Evolutionary conservation across 2,329 filamentous ascomycete species (phyloP).

Genomic region (Cytospora chrysosperma): DNA sequence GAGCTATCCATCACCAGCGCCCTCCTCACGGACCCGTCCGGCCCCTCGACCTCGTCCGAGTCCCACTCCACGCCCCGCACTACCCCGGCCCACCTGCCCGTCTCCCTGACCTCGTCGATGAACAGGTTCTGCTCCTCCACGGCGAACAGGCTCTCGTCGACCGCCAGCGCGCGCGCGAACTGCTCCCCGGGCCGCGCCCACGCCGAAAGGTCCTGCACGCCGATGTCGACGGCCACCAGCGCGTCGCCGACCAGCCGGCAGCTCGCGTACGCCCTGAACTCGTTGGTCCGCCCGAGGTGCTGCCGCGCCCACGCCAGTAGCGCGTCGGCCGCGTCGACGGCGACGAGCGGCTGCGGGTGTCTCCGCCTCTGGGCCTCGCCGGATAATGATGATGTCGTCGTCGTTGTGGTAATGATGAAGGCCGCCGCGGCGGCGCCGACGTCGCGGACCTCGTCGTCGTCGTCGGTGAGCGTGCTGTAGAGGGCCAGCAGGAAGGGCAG

Average conservation of each 20-base stretch:
- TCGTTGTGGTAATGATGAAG: constrained; percentile 57
- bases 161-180: constrained; percentile 46
- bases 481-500: constrained; percentile 62
- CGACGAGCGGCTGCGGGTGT: constrained; percentile 38
- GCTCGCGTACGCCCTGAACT: constrained; percentile 43
- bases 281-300: constrained; percentile 35
- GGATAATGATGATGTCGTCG: constrained; percentile 62
- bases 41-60: constrained; percentile 27
- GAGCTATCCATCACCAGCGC: constrained; percentile 15
- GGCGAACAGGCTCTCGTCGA: constrained; percentile 73
- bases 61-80: constrained; percentile 35
- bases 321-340: constrained; percentile 46
- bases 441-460: constrained; percentile 75
- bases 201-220: constrained; percentile 19
- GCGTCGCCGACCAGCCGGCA: constrained; percentile 42
- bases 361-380: background rate
- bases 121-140: constrained; percentile 96
- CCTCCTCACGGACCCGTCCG: constrained; percentile 3
- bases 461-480: constrained; percentile 79
- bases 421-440: constrained; percentile 20
- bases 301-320: constrained; percentile 45
- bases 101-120: constrained; percentile 76
- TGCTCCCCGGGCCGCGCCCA: constrained; percentile 35
- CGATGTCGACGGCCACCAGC: constrained; percentile 17
- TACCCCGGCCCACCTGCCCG: constrained; percentile 62